phyloP scores from a whole-genome alignment of 139 green algal genomes.

The Haematococcus sp. region DNA sequence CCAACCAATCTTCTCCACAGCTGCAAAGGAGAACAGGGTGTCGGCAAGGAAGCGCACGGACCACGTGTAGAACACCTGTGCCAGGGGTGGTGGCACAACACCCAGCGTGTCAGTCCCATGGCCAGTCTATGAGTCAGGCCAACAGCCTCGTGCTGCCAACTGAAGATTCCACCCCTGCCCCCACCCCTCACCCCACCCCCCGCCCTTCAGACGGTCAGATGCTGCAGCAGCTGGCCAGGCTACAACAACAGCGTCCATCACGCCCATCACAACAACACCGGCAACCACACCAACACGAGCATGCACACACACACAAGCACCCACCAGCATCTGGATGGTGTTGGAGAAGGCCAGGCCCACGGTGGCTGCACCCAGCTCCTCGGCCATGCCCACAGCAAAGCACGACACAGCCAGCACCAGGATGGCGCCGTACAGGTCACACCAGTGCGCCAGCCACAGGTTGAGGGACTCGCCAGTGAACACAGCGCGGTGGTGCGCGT shows the following conservation, averaged over 20 bases:
- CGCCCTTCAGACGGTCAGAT: no score
- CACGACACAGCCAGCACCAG: slow-evolving; percentile 53
- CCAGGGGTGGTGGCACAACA: no score
- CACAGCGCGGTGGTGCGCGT: slow-evolving; percentile 51
- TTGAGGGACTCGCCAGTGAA: slow-evolving; percentile 62
- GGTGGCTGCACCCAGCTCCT: slow-evolving; percentile 36
- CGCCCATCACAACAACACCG: background rate
- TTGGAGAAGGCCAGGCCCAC: slow-evolving; percentile 65
- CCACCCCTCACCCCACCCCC: no score
- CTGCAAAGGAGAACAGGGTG: slow-evolving; percentile 38
- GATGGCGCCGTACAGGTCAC: slow-evolving; percentile 60
- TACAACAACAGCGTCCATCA: background rate
- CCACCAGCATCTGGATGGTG: slow-evolving; percentile 46
- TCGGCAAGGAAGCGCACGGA: slow-evolving; percentile 49
- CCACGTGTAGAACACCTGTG: slow-evolving; percentile 60
- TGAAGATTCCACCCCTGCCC: no score
- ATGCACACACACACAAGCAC: slow-evolving; percentile 1
- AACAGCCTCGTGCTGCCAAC: no score
- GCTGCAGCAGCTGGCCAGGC: no score
- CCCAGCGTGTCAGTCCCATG: no score
- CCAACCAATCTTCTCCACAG: slow-evolving; percentile 33
- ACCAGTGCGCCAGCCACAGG: slow-evolving; percentile 68
- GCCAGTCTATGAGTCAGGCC: no score
- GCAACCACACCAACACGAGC: background rate
- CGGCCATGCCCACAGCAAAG: slow-evolving; percentile 40